These are phyloP conservation scores for Colletotrichum aenigma DNA, from an alignment of 2,329 filamentous ascomycete species.

Conservation along the genomic window DNA sequence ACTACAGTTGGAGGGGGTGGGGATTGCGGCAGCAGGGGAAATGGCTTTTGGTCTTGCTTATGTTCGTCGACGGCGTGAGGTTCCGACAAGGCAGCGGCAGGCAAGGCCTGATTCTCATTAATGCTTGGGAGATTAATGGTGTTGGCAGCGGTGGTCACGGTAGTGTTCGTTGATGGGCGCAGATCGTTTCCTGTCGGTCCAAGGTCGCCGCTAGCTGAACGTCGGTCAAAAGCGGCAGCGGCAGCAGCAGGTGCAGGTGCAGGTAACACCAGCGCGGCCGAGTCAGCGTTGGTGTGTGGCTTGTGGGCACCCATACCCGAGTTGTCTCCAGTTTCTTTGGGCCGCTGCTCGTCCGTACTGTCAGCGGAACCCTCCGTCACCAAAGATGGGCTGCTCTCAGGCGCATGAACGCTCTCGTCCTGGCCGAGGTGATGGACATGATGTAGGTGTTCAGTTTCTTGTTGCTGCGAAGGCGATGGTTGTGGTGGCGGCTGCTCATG, in stretches of 20 bases:
- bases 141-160: conserved; percentile 19
- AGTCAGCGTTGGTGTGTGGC: conserved; percentile 9
- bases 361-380: conserved; percentile 18
- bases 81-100: not conserved
- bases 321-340: conserved; percentile 7
- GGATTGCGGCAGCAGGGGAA: not conserved
- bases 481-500: not conserved
- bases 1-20: not conserved
- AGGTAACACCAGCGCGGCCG: not conserved
- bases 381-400: not conserved
- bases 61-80: not conserved
- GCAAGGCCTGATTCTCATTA: conserved; percentile 16
- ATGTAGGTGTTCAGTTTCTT: conserved; percentile 16
- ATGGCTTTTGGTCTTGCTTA: not conserved
- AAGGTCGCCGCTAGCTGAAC: conserved; percentile 20
- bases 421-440: not conserved
- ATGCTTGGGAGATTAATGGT: conserved; percentile 20
- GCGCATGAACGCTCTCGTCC: not conserved
- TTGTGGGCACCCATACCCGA: conserved; percentile 2
- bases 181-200: conserved; percentile 37
- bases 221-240: conserved; percentile 16
- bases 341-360: not conserved
- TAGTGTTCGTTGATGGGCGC: conserved; percentile 26
- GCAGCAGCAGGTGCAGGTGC: conserved; percentile 13
- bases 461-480: conserved; percentile 10